phyloP scores from a whole-genome alignment of 768 basidiomycete species.

The Trametes sanguinea region DNA sequence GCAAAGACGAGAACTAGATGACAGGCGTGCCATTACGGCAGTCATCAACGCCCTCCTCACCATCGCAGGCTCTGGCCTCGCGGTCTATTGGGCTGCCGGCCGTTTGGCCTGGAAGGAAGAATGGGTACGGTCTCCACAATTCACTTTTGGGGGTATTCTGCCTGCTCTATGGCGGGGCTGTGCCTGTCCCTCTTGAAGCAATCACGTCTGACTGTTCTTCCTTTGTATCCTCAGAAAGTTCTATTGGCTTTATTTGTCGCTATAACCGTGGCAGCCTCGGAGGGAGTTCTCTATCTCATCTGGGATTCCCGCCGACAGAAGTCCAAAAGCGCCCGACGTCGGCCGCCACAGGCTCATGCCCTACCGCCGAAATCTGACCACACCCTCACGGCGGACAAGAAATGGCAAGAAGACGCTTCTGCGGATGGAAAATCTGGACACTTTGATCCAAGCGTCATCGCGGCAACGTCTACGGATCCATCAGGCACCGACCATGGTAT shows the following conservation, averaged over 20 bases:
- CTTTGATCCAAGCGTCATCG: neutral
- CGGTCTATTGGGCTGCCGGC: constrained; percentile 73
- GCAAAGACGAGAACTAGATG: constrained; percentile 45
- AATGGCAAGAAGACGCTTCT: too few relatives aligned
- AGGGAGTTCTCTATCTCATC: constrained; percentile 69
- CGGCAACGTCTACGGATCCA: neutral
- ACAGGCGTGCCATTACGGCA: constrained; percentile 67
- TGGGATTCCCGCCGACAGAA: constrained; percentile 63
- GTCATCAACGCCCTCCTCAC: constrained; percentile 74
- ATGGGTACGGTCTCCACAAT: constrained; percentile 55
- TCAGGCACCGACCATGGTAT: neutral
- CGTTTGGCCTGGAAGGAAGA: constrained; percentile 66
- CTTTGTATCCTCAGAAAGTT: constrained; percentile 40
- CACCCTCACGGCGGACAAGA: too few relatives aligned
- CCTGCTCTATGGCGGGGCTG: constrained; percentile 24
- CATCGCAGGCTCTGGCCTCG: constrained; percentile 63
- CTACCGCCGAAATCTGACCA: neutral
- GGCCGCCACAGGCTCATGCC: constrained; percentile 3
- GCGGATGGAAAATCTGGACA: neutral
- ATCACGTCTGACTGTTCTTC: neutral
- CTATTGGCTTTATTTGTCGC: constrained; percentile 63
- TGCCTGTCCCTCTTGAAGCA: too few relatives aligned
- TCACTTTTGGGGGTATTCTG: constrained; percentile 4
- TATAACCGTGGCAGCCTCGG: constrained; percentile 68
- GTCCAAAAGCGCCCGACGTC: neutral